A percentile compares a stretch with the other conserved stretches of the same genome.
Conservation (phyloP, 768 basidiomycete genomes). For the Lentinula guzmanii region DNA sequence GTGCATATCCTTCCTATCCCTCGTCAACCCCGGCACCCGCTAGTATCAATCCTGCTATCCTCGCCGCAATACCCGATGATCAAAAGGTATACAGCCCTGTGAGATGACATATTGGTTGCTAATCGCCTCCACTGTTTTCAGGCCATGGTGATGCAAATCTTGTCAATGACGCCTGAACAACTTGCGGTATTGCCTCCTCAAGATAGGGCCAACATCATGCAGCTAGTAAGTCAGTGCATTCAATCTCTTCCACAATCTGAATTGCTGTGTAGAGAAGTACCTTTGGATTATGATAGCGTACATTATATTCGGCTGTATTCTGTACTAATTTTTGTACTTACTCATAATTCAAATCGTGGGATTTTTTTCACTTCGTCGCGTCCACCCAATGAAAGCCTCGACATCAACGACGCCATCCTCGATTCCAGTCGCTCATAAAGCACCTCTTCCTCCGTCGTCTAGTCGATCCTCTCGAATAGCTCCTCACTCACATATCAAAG, state of each 20-base stretch:
- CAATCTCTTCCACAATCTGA: background rate
- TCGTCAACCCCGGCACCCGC: conserved; percentile 20
- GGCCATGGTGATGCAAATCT: conserved; percentile 73
- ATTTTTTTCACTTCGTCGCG: background rate
- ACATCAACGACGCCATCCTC: conserved; percentile 39
- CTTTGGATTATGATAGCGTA: background rate
- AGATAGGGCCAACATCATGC: conserved; percentile 74
- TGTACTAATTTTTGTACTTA: background rate
- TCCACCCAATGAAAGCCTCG: conserved; percentile 26
- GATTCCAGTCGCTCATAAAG: conserved; percentile 63
- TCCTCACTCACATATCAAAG: conserved; percentile 95
- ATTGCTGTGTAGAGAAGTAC: background rate
- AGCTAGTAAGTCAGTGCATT: conserved; percentile 47
- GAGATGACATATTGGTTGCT: background rate
- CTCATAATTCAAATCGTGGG: background rate
- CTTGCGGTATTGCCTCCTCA: conserved; percentile 66
- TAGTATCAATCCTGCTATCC: conserved; percentile 38
- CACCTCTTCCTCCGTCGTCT: conserved; percentile 63
- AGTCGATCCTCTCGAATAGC: conserved; percentile 76
- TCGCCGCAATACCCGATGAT: conserved; percentile 47
- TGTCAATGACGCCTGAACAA: conserved; percentile 82
- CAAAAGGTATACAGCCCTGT: conserved; percentile 9
- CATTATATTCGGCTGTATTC: background rate
- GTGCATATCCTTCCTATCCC: conserved; percentile 17
- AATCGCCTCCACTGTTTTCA: conserved; percentile 18